Percentiles rank a stretch among this genome's conserved stretches.
phyloP scores from a whole-genome alignment of 352 stramenopile genomes.

The Globisporangium rhizosaccharum region DNA sequence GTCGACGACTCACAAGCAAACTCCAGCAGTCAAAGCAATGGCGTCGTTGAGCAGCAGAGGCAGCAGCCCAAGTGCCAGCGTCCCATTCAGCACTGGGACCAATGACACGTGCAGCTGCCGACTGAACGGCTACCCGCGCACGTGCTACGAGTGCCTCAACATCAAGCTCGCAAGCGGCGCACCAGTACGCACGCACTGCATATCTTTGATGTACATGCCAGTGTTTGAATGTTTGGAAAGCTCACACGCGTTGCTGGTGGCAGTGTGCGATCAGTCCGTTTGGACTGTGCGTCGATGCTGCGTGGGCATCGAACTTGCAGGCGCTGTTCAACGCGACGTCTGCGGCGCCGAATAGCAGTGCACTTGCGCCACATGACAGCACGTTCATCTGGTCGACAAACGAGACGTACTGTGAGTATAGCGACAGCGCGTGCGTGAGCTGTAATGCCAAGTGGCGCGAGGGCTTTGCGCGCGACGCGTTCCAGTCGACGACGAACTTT shows the following conservation, averaged over 20 bases:
- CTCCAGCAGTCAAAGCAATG: too few relatives aligned
- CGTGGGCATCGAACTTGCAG: neutral
- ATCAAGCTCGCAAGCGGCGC: too few relatives aligned
- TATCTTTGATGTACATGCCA: neutral
- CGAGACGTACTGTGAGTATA: conserved; percentile 26
- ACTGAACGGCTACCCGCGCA: conserved; percentile 7
- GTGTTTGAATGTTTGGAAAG: neutral
- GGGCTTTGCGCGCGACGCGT: conserved; percentile 8
- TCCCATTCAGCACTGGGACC: too few relatives aligned
- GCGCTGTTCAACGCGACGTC: conserved; percentile 16
- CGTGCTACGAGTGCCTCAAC: conserved; percentile 9
- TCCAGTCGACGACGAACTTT: conserved; percentile 8
- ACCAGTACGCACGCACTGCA: too few relatives aligned
- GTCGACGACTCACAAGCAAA: too few relatives aligned
- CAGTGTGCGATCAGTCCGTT: conserved; percentile 26
- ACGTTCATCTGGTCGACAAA: conserved; percentile 28
- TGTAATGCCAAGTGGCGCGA: conserved; percentile 18
- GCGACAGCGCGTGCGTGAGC: conserved; percentile 23
- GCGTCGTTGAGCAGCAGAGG: too few relatives aligned
- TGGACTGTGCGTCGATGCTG: conserved; percentile 21
- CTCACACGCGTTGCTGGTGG: too few relatives aligned
- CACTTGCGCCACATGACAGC: conserved; percentile 20
- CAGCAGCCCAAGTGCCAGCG: too few relatives aligned
- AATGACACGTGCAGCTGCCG: conserved; percentile 2
- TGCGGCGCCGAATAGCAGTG: conserved; percentile 23